A percentile compares a stretch with the other conserved stretches of the same genome.
Evolutionary conservation across 495 filamentous ascomycete species (phyloP).

Genomic region (Tuber melanosporum): DNA sequence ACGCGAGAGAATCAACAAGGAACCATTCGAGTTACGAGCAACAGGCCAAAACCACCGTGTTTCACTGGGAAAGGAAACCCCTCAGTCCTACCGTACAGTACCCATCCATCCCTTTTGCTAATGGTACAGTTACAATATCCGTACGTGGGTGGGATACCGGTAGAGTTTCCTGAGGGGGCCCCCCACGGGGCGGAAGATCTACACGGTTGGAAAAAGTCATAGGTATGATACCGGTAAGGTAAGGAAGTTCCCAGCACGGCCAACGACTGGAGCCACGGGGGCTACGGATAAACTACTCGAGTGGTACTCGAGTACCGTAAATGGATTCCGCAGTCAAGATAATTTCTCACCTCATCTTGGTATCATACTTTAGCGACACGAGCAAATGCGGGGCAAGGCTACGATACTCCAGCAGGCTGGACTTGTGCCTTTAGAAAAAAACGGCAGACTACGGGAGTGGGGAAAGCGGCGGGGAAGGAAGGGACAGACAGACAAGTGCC

Average conservation of each 20-base stretch:
- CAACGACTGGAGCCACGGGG: constrained; percentile 3
- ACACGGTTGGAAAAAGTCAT: background rate
- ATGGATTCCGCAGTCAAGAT: background rate
- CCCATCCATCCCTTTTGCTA: background rate
- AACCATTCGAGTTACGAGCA: background rate
- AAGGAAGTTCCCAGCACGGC: background rate
- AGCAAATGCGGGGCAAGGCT: background rate
- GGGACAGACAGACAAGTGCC: background rate
- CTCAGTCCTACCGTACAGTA: background rate
- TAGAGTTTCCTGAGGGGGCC: background rate
- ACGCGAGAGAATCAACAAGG: background rate
- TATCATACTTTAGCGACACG: background rate
- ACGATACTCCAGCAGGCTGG: background rate
- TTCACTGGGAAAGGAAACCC: background rate
- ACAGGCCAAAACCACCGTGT: background rate
- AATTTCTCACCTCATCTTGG: background rate
- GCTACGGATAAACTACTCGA: background rate
- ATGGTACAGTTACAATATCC: background rate
- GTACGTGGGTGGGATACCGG: background rate
- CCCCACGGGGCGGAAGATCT: constrained; percentile 1
- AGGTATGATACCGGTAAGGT: background rate
- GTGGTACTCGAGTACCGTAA: background rate
- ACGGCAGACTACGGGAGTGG: background rate
- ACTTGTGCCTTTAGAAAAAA: background rate
- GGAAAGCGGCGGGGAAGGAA: background rate